Percentiles rank a stretch among this genome's conserved stretches.
Evolutionary conservation across 2,329 filamentous ascomycete species (phyloP).

Genomic region (Curvularia sp.): DNA sequence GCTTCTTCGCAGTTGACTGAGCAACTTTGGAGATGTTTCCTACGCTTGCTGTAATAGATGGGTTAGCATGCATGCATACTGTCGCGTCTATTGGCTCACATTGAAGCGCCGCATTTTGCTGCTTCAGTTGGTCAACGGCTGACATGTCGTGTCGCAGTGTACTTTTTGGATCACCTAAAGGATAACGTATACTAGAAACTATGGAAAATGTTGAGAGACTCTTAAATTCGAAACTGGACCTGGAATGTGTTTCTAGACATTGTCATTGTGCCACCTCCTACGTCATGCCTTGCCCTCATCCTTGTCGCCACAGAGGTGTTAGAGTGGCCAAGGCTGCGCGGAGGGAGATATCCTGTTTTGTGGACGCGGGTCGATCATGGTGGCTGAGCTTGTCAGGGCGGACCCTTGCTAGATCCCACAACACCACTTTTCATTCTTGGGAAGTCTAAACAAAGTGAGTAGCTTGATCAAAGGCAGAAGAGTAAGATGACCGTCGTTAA

Average conservation of each 20-base stretch:
- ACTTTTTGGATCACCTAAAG: not conserved
- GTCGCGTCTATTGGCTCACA: constrained; percentile 39
- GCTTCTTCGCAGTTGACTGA: constrained; percentile 37
- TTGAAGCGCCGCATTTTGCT: constrained; percentile 53
- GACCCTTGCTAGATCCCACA: constrained; percentile 18
- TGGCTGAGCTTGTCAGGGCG: constrained; percentile 11
- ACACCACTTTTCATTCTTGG: not conserved
- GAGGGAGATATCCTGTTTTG: constrained; percentile 31
- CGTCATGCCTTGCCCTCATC: constrained; percentile 26
- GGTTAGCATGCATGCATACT: not conserved
- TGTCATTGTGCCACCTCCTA: constrained; percentile 23
- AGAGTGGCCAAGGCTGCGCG: constrained; percentile 21
- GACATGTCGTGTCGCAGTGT: constrained; percentile 35
- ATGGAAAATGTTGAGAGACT: not conserved
- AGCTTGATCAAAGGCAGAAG: not conserved
- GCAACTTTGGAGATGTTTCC: constrained; percentile 41
- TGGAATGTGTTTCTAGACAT: constrained; percentile 16
- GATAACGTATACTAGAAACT: not conserved
- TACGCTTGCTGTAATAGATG: constrained; percentile 37
- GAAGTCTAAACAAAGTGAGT: not conserved
- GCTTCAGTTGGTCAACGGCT: constrained; percentile 51
- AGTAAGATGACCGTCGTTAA: not conserved
- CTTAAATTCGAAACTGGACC: not conserved
- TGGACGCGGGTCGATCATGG: constrained; percentile 25
- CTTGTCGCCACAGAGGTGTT: constrained; percentile 23